Percentiles rank a stretch among this genome's conserved stretches.
phyloP scores from a whole-genome alignment of 306 rosid species.

The Cucurbita pepo region DNA sequence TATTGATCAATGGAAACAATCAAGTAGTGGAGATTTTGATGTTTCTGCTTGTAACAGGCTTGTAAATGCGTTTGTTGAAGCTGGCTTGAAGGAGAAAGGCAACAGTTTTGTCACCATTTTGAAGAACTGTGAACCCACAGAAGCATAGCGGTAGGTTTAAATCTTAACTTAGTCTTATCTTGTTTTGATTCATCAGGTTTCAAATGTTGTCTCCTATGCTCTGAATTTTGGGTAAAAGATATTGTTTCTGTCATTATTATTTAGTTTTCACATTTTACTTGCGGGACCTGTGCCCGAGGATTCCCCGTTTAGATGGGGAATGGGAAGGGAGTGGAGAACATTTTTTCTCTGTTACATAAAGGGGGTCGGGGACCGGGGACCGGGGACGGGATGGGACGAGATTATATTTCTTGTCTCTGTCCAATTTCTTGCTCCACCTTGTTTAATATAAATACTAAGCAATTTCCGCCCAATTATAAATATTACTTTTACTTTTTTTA shows the following conservation, averaged over 20 bases:
- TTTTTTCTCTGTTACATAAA: too few relatives aligned
- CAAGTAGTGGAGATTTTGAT: conserved; percentile 44
- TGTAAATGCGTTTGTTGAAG: conserved; percentile 41
- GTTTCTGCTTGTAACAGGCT: conserved; percentile 36
- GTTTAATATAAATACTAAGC: too few relatives aligned
- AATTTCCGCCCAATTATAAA: too few relatives aligned
- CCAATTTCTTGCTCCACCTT: too few relatives aligned
- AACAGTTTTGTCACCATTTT: conserved; percentile 34
- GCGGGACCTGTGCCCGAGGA: too few relatives aligned
- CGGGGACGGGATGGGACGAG: too few relatives aligned
- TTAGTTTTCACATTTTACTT: background rate
- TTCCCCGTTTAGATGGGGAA: too few relatives aligned
- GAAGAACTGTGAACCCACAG: conserved; percentile 24
- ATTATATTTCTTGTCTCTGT: too few relatives aligned
- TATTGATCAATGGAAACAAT: conserved; percentile 75
- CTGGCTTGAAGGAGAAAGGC: conserved; percentile 37
- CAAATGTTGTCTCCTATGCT: background rate
- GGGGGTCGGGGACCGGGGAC: too few relatives aligned
- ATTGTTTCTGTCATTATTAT: background rate
- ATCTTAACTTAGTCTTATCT: background rate
- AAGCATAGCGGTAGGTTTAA: background rate
- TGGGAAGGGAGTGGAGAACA: too few relatives aligned
- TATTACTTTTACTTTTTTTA: too few relatives aligned
- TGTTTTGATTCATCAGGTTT: background rate
- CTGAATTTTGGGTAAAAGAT: background rate